Conservation (phyloP, 148 eudicot species). For the Rheum nobile region DNA sequence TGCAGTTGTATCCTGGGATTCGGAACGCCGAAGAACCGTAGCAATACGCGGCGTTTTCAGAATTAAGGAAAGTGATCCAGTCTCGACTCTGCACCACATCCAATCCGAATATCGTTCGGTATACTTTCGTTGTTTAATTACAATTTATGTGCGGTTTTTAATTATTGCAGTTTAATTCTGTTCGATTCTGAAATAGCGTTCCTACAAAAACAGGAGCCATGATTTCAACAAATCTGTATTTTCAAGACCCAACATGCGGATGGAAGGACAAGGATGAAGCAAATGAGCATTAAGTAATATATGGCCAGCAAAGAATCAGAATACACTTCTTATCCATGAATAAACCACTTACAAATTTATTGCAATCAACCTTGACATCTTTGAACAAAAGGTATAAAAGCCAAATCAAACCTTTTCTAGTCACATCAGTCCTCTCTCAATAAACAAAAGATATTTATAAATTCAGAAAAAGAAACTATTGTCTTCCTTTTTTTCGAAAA, state of each 20-base stretch:
- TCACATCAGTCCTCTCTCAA: neutral
- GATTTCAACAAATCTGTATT: conserved; percentile 45
- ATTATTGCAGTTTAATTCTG: too few relatives aligned
- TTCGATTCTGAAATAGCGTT: too few relatives aligned
- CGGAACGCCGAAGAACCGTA: too few relatives aligned
- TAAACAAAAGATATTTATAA: neutral
- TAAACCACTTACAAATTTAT: neutral
- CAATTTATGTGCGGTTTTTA: too few relatives aligned
- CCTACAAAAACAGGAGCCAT: conserved; percentile 67
- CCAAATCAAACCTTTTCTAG: neutral
- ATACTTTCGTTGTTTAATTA: too few relatives aligned
- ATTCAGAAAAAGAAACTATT: neutral
- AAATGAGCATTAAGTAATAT: neutral
- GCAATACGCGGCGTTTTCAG: too few relatives aligned
- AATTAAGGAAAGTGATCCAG: too few relatives aligned
- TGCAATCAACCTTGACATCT: neutral
- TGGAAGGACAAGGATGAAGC: neutral
- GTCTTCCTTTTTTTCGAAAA: neutral
- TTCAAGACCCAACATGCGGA: neutral
- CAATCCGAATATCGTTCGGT: too few relatives aligned
- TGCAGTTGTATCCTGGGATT: too few relatives aligned
- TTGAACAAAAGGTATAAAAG: neutral
- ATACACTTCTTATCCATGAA: neutral
- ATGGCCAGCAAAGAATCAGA: neutral
- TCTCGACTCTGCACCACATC: too few relatives aligned